Evolutionary conservation across 2,329 filamentous ascomycete genomes (phyloP), one percentile per base, ranked within the genome.

Genomic region (Tolypocladium amazonense): DNA sequence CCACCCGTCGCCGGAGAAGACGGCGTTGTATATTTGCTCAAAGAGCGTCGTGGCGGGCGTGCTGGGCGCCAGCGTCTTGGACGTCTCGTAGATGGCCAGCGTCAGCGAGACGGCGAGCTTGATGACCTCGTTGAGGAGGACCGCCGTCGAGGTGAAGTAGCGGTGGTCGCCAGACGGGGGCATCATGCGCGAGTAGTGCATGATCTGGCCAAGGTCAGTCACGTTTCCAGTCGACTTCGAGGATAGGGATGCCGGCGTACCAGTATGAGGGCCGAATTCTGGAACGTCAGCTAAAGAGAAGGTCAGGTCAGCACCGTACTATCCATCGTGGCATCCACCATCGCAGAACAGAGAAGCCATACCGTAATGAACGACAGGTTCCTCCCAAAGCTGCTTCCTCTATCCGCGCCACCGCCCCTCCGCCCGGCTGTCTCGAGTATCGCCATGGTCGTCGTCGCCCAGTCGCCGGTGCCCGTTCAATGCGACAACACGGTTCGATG

Each of bases 121-220:
- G 67, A 97, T 83, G 55, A 96, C 82, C 75, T 99, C 94, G 73
- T 92, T 94, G 63, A 97, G 81, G 71, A 97, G 90, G 59, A 99
- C 90, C 52, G 93, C 92, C 12, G 94, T 97, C 50, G 92, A 97
- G 45, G 93, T 88, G 67, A 94, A 90, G 75, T 97, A 97, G 71
- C 92, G 88, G 70, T 92, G 90, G 65, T 91, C 90, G 71, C 88
- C 86, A 12, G 83, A 80, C 12, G 87, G 81, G n/a, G 92, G 89
- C 92, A 97, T 97, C 62, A 95, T 86, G 65, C 92, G 86, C 37
- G 92, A 96, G 74, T 97, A 96, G 77, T 97, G 93, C 81, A 96
- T 89, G 59, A 97, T 82, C 90, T 93, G 69, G 27, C 23, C 43
- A 47, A 33, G 50, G 56, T 38, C 35, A 55, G 55, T 23, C 33